Base-by-base conservation (phyloP, 2,329 filamentous ascomycete genomes). In the Rhinocladiella similis region DNA sequence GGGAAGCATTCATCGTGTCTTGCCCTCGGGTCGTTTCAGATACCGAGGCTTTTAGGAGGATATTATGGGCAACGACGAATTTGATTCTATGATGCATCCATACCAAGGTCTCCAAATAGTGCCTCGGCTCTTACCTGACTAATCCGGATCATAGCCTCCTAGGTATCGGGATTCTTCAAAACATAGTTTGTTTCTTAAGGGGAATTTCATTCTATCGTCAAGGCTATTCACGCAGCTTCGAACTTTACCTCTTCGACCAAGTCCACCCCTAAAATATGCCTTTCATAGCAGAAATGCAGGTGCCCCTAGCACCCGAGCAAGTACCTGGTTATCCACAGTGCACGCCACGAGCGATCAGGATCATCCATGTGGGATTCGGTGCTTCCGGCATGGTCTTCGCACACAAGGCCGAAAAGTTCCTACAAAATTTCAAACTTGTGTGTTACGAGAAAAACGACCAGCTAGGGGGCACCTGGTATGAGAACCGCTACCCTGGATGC, bases 391-490 rank as follows among this genome's bases (percentile, higher is more conserved):
- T 63, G 12, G 20, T 57, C 16, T 53, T 61, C 33, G 51, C 58
- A 33, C 47, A 61, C 49, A 61, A 61, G 36, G 43, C 55, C 2
- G 46, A 59, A 19, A 78, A 58, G 79, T 73, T 68, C 69, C 73
- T 54, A 14, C 38, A 54, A 33, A 58, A 63, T 48, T 63, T n/a
- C n/a, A n/a, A n/a, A n/a, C n/a, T n/a, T n/a, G n/a, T 42, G 5
- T 62, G 65, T 16, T 67, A 66, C 19, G 65, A 67, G 43, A 62
- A 62, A 53, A 69, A 69, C 20, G n/a, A n/a, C 27, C 25, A 9
- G 62, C 65, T 3, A 50, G 57, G 57, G 12, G 57, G 57, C 4
- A 60, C 57, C 3, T 59, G 56, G 56, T 59, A 43, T 14, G 56
- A 59, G 53, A 59, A 59, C 38, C 18, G 43, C 35, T 59, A 60